phyloP scores from a whole-genome alignment of 164 flowering plant species.

The Saururus chinensis region DNA sequence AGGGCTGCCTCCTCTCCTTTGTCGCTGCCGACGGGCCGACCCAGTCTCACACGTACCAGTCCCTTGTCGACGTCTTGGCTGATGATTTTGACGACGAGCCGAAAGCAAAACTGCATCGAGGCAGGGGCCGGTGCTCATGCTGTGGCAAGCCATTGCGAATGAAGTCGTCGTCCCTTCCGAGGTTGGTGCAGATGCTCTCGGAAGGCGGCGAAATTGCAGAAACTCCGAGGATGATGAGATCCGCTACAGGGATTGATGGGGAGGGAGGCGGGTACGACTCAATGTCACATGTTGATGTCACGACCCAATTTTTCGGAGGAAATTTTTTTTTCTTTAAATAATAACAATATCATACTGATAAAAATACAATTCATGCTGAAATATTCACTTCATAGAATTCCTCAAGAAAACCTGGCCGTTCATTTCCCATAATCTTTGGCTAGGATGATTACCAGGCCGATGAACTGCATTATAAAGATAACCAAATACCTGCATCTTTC shows the following conservation, averaged over 20 bases:
- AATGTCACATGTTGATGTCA: too few relatives aligned
- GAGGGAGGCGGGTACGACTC: too few relatives aligned
- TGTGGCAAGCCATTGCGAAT: conserved; percentile 53
- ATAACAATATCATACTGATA: too few relatives aligned
- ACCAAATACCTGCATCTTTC: too few relatives aligned
- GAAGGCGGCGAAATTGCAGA: conserved; percentile 4
- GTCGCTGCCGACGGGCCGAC: conserved; percentile 53
- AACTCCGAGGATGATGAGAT: conserved; percentile 24
- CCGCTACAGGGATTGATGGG: conserved; percentile 30
- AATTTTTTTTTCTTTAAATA: too few relatives aligned
- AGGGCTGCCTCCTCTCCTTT: conserved; percentile 68
- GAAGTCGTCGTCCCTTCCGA: conserved; percentile 13
- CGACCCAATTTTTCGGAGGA: too few relatives aligned
- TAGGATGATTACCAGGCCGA: too few relatives aligned
- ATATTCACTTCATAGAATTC: too few relatives aligned
- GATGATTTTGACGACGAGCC: conserved; percentile 23
- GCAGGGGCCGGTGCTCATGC: conserved; percentile 50
- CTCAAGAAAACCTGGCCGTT: too few relatives aligned
- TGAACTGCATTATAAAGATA: too few relatives aligned
- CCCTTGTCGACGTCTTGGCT: conserved; percentile 46
- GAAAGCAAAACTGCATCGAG: conserved; percentile 24
- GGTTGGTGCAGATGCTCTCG: conserved; percentile 5
- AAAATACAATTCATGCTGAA: too few relatives aligned
- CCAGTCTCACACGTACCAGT: conserved; percentile 38
- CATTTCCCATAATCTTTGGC: too few relatives aligned